Evolutionary conservation across 208 protist genomes (phyloP), one percentile per base, ranked within the genome.

Genomic region (Acanthamoeba sp.): DNA sequence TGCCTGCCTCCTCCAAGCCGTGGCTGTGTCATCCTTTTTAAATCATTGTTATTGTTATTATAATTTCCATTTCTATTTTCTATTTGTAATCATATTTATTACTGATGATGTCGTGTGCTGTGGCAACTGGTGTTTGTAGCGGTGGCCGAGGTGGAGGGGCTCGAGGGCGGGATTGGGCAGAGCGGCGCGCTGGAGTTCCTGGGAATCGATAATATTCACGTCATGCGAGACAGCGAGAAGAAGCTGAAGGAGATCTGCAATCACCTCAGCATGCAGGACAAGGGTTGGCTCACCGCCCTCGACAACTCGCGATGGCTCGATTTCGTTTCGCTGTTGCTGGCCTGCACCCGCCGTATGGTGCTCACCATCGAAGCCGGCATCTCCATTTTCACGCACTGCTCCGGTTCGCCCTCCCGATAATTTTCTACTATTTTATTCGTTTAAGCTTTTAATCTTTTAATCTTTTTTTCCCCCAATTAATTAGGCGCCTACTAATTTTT

Each of bases 121-220:
- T 50, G 45, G 45, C 4, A n/a, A 3, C 62, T 14, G n/a, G 27
- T 7, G 1, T 3, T 20, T 18, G 16, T 55, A 88, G 80, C 42
- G 36, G 80, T 88, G 42, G 27, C 50, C 27, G 48, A 55, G 36
- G 80, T 62, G 24, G 80, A 55, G 45, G 71, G 87, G 1, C 22
- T 59, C 20, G 87, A 48, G 20, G 59, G 27, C 29, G 57, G 87
- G 29, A 92, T 59, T 16, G 38, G 40, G 20, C 59, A 55, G 87
- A 59, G 48, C 78, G 48, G 45, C 18, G 40, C 45, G 45, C 78
- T 93, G 9, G 90, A 84, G 71, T 93, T 93, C 48, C 52, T 84
- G 12, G 90, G 90, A 10, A 93, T 93, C 22, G 90, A 93, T 42
- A 93, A 93, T 45, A 93, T 93, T 84, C 90, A 93, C 50, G 90